Evolutionary conservation across 2,329 filamentous ascomycete genomes (phyloP).

Genomic region (Cladosporium sp.): DNA sequence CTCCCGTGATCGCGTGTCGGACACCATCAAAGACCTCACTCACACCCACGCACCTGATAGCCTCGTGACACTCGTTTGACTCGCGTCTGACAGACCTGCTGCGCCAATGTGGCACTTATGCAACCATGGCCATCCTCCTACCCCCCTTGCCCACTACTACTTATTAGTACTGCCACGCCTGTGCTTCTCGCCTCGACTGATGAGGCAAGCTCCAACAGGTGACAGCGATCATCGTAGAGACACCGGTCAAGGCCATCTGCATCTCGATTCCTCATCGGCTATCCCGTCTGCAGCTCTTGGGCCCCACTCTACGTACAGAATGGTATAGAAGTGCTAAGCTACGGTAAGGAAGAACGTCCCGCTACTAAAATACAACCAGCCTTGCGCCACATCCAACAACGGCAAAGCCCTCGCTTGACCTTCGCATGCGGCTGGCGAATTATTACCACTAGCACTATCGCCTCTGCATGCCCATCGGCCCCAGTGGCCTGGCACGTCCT

Average conservation of each 20-base stretch:
- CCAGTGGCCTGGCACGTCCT: not conserved
- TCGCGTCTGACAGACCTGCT: not conserved
- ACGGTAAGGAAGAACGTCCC: not conserved
- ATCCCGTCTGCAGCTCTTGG: no score
- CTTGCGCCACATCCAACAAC: slow-evolving; percentile 4
- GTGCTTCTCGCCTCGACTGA: no score
- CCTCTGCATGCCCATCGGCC: not conserved
- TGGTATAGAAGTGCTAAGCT: no score
- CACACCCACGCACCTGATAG: not conserved
- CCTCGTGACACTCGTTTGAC: not conserved
- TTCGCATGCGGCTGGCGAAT: not conserved
- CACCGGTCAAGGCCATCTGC: no score
- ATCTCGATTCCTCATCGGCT: no score
- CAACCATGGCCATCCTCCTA: no score
- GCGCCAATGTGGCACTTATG: not conserved
- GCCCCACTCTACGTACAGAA: no score
- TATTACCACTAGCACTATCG: not conserved
- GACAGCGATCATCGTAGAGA: no score
- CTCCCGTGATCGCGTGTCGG: not conserved
- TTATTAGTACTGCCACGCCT: no score
- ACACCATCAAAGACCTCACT: not conserved
- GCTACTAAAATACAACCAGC: not conserved
- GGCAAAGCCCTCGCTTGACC: not conserved
- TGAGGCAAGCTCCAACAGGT: no score
- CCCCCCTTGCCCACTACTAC: no score